phyloP scores from a whole-genome alignment of 768 basidiomycete genomes.

The Amanita fuliginea region DNA sequence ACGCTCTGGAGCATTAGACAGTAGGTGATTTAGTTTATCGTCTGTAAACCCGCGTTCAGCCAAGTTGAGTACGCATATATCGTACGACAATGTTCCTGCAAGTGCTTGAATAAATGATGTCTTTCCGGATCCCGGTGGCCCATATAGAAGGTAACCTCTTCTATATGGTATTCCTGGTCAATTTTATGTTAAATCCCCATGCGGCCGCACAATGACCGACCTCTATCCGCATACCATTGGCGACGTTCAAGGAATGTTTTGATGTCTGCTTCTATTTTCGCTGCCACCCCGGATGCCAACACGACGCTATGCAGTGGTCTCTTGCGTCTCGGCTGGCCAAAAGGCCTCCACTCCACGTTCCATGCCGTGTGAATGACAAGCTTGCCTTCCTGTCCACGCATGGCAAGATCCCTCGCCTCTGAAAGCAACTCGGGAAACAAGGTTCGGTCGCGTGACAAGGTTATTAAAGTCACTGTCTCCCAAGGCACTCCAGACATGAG shows the following conservation, averaged over 20 bases:
- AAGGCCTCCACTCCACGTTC: constrained; percentile 94
- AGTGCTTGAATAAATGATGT: constrained; percentile 98
- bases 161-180: constrained; percentile 87
- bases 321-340: constrained; percentile 84
- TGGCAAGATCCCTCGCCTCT: constrained; percentile 85
- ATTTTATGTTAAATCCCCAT: constrained; percentile 5
- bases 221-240: constrained; percentile 95
- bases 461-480: constrained; percentile 94
- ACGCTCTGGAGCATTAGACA: constrained; percentile 88
- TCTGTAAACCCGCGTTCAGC: constrained; percentile 94
- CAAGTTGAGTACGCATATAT: constrained; percentile 92
- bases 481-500: constrained; percentile 88
- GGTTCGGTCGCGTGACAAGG: constrained; percentile 75
- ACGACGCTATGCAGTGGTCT: constrained; percentile 86
- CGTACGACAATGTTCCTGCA: constrained; percentile 85
- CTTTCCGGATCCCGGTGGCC: constrained; percentile 96
- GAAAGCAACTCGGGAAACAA: constrained; percentile 73
- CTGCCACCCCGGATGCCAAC: constrained; percentile 70
- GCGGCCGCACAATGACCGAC: constrained; percentile 27
- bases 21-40: constrained; percentile 88
- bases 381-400: constrained; percentile 82
- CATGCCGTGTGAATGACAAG: constrained; percentile 95
- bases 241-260: constrained; percentile 72
- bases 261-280: constrained; percentile 74
- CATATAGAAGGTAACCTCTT: constrained; percentile 88